Percentiles rank a stretch among this genome's conserved stretches.
Conservation (phyloP, 306 rosid genomes). For the Cyclanthera cordifolia region DNA sequence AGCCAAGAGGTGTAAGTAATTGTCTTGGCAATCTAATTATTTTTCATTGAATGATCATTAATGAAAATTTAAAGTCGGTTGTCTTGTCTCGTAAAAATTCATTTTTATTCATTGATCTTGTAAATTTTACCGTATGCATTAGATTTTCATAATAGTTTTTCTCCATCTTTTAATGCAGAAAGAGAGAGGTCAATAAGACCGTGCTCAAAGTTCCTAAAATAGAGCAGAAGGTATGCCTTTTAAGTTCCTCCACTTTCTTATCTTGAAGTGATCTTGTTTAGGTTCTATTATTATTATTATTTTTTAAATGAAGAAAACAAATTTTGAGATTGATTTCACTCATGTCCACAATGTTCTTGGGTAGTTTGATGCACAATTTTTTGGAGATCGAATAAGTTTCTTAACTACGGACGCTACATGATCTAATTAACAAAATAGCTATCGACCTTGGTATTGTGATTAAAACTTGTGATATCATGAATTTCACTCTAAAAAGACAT, state of each 20-base stretch:
- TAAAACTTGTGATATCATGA: background rate
- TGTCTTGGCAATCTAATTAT: too few species aligned
- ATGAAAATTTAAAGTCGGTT: too few species aligned
- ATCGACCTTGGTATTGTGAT: background rate
- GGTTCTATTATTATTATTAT: background rate
- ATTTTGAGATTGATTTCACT: background rate
- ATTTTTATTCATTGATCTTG: background rate
- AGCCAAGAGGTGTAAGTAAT: too few species aligned
- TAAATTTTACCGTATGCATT: background rate
- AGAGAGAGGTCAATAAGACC: slow-evolving; percentile 89
- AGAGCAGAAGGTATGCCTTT: slow-evolving; percentile 76
- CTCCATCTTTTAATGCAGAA: slow-evolving; percentile 40
- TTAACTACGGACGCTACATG: background rate
- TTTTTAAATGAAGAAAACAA: background rate
- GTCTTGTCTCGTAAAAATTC: background rate
- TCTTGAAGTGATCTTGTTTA: background rate
- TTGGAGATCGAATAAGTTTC: background rate
- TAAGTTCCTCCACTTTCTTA: background rate
- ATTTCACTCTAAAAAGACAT: too few species aligned
- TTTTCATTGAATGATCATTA: too few species aligned
- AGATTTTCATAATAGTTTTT: slow-evolving; percentile 4
- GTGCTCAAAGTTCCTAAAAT: slow-evolving; percentile 95
- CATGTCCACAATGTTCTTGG: background rate
- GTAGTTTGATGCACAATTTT: background rate
- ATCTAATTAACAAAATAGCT: background rate